Percentiles rank a stretch among this genome's conserved stretches.
These are phyloP conservation scores for Pseudogymnoascus sp. DNA, from an alignment of 2,329 filamentous ascomycete genomes.

Conservation along the genomic window DNA sequence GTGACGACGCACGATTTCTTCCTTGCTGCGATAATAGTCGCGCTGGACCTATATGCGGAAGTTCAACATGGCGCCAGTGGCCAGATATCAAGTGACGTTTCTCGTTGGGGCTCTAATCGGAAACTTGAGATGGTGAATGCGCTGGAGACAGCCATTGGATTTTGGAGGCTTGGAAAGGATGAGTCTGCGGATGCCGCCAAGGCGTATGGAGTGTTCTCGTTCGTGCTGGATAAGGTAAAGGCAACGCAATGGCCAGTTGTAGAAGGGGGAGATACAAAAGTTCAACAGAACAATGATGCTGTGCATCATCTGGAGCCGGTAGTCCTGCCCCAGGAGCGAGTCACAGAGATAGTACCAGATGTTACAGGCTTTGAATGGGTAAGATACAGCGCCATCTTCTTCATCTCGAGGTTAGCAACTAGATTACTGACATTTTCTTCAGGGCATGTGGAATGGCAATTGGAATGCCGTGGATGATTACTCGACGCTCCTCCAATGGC, in stretches of 20 bases:
- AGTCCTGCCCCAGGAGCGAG: background rate
- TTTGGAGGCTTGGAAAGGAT: constrained; percentile 13
- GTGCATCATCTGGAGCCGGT: background rate
- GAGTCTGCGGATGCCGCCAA: constrained; percentile 16
- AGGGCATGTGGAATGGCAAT: constrained; percentile 4
- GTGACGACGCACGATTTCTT: constrained; percentile 14
- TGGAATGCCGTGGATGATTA: constrained; percentile 1
- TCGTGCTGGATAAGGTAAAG: constrained; percentile 12
- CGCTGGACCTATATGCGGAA: constrained; percentile 14
- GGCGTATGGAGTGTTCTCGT: constrained; percentile 16
- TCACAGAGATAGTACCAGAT: background rate
- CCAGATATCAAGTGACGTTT: background rate
- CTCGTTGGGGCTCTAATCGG: constrained; percentile 10
- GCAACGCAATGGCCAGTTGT: background rate
- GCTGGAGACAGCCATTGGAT: constrained; percentile 11
- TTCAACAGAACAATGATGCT: background rate
- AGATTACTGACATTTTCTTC: background rate
- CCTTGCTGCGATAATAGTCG: constrained; percentile 14
- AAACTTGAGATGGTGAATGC: constrained; percentile 13
- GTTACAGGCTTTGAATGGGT: constrained; percentile 8
- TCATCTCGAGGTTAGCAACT: background rate
- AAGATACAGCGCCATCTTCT: background rate
- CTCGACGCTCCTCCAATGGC: constrained; percentile 1
- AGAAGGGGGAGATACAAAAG: background rate
- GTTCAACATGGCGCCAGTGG: background rate